phyloP scores from a whole-genome alignment of 768 basidiomycete species.

The Boletellus emodensis region DNA sequence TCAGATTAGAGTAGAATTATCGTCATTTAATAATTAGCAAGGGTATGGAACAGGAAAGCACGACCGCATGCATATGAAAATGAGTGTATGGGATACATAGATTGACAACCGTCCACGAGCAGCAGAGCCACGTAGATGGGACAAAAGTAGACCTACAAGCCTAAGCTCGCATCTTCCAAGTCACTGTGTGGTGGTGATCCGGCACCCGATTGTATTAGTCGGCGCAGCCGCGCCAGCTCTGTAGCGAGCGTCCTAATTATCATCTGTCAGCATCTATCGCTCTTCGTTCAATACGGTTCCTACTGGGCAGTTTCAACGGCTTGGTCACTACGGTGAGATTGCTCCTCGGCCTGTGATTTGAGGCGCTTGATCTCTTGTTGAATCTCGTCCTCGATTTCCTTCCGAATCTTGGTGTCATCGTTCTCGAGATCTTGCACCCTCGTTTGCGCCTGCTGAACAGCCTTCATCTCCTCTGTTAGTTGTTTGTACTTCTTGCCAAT shows the following conservation, averaged over 20 bases:
- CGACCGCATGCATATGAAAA: conserved; percentile 16
- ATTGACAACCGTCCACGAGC: conserved; percentile 26
- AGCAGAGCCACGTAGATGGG: background rate
- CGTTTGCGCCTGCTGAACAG: conserved; percentile 41
- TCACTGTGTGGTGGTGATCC: conserved; percentile 25
- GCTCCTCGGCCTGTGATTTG: conserved; percentile 50
- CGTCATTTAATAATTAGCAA: conserved; percentile 12
- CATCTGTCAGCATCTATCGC: background rate
- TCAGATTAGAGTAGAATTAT: background rate
- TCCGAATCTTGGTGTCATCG: conserved; percentile 45
- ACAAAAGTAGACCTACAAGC: conserved; percentile 9
- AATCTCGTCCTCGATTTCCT: conserved; percentile 62
- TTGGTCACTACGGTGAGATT: conserved; percentile 50
- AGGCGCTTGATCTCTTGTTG: conserved; percentile 51
- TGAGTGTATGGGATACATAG: conserved; percentile 32
- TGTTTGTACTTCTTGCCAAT: conserved; percentile 65
- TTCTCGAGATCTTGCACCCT: conserved; percentile 48
- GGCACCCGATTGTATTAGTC: conserved; percentile 64
- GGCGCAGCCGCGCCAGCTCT: conserved; percentile 65
- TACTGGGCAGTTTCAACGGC: conserved; percentile 62
- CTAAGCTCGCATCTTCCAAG: conserved; percentile 7
- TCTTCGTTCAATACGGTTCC: conserved; percentile 17
- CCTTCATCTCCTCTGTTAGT: conserved; percentile 60
- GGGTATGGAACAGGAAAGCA: conserved; percentile 26
- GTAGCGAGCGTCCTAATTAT: conserved; percentile 48